These are phyloP conservation scores for Ambrosia trifida DNA, from an alignment of 129 eudicot species.

Conservation along the genomic window DNA sequence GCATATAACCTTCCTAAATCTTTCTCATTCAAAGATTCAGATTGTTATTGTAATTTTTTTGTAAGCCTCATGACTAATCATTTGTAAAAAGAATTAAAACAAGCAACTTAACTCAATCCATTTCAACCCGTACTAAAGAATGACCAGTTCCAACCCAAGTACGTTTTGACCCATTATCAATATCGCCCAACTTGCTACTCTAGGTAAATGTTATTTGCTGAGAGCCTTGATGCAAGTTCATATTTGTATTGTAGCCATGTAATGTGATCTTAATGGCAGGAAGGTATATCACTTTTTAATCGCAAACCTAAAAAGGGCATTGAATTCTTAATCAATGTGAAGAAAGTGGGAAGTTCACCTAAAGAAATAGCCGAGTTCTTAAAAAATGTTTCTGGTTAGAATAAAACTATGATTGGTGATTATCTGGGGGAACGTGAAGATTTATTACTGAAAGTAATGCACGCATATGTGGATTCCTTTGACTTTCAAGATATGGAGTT, in stretches of 20 bases:
- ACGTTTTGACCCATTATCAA: neutral
- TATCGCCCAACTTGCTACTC: conserved; percentile 2
- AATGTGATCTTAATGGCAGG: conserved; percentile 67
- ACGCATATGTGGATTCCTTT: conserved; percentile 91
- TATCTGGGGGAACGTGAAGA: conserved; percentile 98
- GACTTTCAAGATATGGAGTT: conserved; percentile 86
- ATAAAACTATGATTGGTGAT: conserved; percentile 89
- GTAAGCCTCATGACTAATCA: neutral
- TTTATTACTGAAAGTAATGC: conserved; percentile 89
- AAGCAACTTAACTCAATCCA: neutral
- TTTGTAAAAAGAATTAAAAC: neutral
- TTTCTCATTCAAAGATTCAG: neutral
- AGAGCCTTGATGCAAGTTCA: conserved; percentile 15
- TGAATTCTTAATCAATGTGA: conserved; percentile 89
- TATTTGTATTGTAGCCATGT: conserved; percentile 33
- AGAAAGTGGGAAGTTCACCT: conserved; percentile 86
- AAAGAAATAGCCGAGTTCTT: conserved; percentile 89
- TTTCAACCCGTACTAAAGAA: neutral
- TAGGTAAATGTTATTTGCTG: conserved; percentile 14
- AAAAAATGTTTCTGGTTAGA: conserved; percentile 75
- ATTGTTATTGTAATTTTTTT: neutral
- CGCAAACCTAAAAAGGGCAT: conserved; percentile 95
- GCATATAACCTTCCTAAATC: neutral
- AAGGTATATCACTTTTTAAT: conserved; percentile 94
- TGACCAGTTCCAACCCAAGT: neutral